Evolutionary conservation across 2,329 filamentous ascomycete genomes (phyloP), one percentile per base, ranked within the genome.

Genomic region (Aspergillus novofumigatus): DNA sequence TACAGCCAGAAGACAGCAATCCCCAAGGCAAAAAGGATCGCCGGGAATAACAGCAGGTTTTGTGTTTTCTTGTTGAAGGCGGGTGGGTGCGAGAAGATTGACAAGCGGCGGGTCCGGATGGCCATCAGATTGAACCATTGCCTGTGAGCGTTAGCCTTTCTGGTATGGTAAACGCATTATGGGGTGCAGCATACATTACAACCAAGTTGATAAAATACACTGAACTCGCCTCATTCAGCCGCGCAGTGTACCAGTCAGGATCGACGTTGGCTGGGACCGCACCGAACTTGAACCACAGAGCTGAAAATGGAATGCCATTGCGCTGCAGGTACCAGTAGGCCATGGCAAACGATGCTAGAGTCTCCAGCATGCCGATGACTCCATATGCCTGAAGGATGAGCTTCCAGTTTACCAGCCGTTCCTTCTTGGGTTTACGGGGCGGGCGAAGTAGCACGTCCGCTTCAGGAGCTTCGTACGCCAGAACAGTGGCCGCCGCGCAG

Each of bases 141-240:
- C 80, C 81, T 68, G 11, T 9, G 42, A 9, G 0, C 9, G 21
- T 52, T 28, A 54, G 54, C 44, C 8, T 38, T 44, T 73, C 21
- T 35, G 32, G 14, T 35, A 11, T 14, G n/a, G 7, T 29, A 20
- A n/a, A 51, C 28, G 44, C 17, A 35, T 1, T 48, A 1, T 17
- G 7, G n/a, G 25, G 25, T 1, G 49, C 21, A 23, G 70, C 81
- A 71, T 77, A 83, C 88, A 92, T 91, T 51, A 92, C 86, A 2
- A 93, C 89, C 23, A 93, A 77, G 58, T 87, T 92, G 63, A 92
- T 83, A 65, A 92, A 92, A 72, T 92, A 92, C 58, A 93, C 86
- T 17, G 86, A 89, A 41, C 83, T 87, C 0, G 87, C 88, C 59
- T 83, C 80, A 60, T 86, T 87, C 25, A 88, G 75, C 60, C 83